phyloP scores from a whole-genome alignment of 2,329 filamentous ascomycete genomes.

The Lecanicillium sp. region DNA sequence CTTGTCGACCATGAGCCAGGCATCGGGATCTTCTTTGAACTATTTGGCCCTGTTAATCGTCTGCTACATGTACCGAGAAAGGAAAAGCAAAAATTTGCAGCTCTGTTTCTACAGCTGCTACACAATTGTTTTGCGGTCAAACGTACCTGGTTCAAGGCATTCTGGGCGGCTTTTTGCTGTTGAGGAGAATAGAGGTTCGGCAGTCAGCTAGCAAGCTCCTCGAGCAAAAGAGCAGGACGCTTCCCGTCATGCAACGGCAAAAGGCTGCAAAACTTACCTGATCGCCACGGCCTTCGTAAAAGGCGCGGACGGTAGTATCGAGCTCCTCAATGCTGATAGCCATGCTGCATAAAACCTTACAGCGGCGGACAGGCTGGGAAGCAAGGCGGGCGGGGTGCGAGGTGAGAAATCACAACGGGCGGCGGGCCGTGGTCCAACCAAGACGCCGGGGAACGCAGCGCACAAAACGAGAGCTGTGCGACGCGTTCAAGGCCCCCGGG shows the following conservation, averaged over 20 bases:
- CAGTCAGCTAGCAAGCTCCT: slow-evolving; percentile 10
- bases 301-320: slow-evolving; percentile 90
- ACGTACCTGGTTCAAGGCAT: slow-evolving; percentile 82
- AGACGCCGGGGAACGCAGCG: slow-evolving; percentile 16
- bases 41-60: slow-evolving; percentile 26
- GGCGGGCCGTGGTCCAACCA: no score
- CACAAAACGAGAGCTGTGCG: slow-evolving; percentile 15
- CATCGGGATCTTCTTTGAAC: slow-evolving; percentile 99
- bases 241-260: slow-evolving; percentile 4
- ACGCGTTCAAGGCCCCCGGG: slow-evolving; percentile 11
- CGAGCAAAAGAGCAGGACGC: no score
- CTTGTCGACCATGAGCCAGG: slow-evolving; percentile 95
- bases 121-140: slow-evolving; percentile 11
- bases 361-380: slow-evolving; percentile 18
- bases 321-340: slow-evolving; percentile 80
- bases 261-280: slow-evolving; percentile 52
- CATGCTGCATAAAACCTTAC: slow-evolving; percentile 36
- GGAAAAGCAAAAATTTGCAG: background rate
- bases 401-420: slow-evolving; percentile 14
- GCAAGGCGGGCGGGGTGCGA: slow-evolving; percentile 22
- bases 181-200: background rate
- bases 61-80: background rate
- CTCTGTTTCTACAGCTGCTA: background rate
- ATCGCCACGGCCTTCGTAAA: slow-evolving; percentile 94
- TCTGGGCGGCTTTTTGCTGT: slow-evolving; percentile 93